Evolutionary conservation across 164 flowering plant species (phyloP).

Genomic region (Tetracentron sinense): DNA sequence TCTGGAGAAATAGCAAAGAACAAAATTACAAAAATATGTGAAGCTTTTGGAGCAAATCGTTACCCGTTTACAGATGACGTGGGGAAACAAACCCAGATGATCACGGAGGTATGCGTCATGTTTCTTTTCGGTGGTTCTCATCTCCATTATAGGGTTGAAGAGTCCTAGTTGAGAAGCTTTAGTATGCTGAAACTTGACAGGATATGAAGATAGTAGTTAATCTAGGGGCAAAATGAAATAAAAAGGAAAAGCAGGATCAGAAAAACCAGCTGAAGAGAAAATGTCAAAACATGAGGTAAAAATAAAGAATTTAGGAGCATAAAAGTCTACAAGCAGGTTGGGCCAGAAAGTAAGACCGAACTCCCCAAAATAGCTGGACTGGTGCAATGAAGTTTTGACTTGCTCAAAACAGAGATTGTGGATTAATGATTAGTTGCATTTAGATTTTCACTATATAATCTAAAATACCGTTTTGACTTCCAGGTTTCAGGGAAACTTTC

Average conservation of each 20-base stretch:
- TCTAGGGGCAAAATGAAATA: too few relatives aligned
- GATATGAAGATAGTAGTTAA: too few relatives aligned
- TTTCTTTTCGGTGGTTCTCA: slow-evolving; percentile 6
- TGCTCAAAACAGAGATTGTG: neutral
- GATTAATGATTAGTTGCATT: neutral
- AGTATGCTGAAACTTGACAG: too few relatives aligned
- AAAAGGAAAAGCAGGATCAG: too few relatives aligned
- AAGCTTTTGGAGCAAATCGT: slow-evolving; percentile 95
- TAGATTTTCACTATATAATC: neutral
- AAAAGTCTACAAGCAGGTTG: too few relatives aligned
- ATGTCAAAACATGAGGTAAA: too few relatives aligned
- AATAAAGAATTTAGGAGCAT: too few relatives aligned
- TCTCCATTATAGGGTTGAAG: neutral
- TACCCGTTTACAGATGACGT: slow-evolving; percentile 77
- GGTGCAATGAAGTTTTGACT: neutral
- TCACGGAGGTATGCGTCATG: slow-evolving; percentile 54
- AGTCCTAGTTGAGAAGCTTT: neutral
- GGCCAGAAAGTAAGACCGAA: too few relatives aligned
- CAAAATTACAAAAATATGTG: slow-evolving; percentile 86
- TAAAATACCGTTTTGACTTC: neutral
- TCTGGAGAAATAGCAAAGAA: slow-evolving; percentile 87
- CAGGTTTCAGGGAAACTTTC: slow-evolving; percentile 70
- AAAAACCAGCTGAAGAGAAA: too few relatives aligned
- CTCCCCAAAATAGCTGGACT: too few relatives aligned
- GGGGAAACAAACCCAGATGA: slow-evolving; percentile 58